phyloP scores from a whole-genome alignment of 345 rosid genomes.

The Mallotus nudiflorus region DNA sequence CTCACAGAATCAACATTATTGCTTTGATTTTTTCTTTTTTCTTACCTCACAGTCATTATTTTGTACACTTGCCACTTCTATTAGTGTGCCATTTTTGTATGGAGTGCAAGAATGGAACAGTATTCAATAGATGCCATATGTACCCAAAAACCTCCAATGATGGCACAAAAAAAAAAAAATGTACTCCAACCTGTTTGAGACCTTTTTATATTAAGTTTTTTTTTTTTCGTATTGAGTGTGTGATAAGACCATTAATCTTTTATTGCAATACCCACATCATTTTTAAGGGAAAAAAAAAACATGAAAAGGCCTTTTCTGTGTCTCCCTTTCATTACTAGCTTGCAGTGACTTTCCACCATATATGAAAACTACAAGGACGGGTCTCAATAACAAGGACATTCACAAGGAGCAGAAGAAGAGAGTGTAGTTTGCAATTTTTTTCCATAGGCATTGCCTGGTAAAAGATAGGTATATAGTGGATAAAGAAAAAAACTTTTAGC shows the following conservation, averaged over 20 bases:
- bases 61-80: background rate
- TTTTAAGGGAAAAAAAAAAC: too few relatives aligned
- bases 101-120: background rate
- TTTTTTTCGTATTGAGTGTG: constrained; percentile 39
- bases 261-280: constrained; percentile 18
- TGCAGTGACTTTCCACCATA: too few relatives aligned
- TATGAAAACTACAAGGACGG: constrained; percentile 5
- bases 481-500: background rate
- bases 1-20: constrained; percentile 5
- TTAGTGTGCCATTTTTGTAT: background rate
- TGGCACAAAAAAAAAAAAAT: too few relatives aligned
- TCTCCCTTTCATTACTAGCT: background rate
- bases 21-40: background rate
- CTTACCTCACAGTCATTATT: constrained; percentile 2
- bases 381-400: constrained; percentile 5
- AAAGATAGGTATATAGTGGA: background rate
- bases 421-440: too few relatives aligned
- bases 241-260: constrained; percentile 31
- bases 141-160: constrained; percentile 13
- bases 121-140: background rate
- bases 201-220: constrained; percentile 25
- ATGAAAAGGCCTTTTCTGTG: too few relatives aligned
- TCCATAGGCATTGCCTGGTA: background rate
- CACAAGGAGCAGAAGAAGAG: constrained; percentile 13
- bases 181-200: too few relatives aligned